A percentile compares a stretch with the other conserved stretches of the same genome.
These are phyloP conservation scores for Dianthus caryophyllus DNA, from an alignment of 148 eudicot genomes.

Conservation along the genomic window DNA sequence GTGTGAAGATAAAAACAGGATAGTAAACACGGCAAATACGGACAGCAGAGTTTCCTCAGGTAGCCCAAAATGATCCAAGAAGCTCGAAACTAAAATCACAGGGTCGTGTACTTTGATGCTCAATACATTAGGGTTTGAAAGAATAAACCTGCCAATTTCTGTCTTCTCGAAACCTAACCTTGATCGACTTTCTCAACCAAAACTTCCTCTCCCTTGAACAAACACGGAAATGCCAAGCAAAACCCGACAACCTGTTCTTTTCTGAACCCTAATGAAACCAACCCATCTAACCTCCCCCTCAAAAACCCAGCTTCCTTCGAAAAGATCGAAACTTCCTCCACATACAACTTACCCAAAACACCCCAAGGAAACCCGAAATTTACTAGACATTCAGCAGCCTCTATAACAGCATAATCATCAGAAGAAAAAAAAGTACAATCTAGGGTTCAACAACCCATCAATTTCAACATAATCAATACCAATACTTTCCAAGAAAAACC, in stretches of 20 bases:
- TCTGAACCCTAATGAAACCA: constrained; percentile 45
- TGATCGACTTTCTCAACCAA: constrained; percentile 42
- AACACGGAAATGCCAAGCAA: constrained; percentile 56
- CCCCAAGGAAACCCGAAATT: constrained; percentile 77
- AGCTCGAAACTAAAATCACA: constrained; percentile 43
- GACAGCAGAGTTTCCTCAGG: constrained; percentile 17
- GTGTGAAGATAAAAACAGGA: too few species aligned
- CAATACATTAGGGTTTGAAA: constrained; percentile 46
- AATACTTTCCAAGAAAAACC: constrained; percentile 73
- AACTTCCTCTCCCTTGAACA: constrained; percentile 31
- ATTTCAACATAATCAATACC: constrained; percentile 47
- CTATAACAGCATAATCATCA: constrained; percentile 48
- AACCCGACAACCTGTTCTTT: constrained; percentile 37
- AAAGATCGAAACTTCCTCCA: constrained; percentile 43
- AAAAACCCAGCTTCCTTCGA: constrained; percentile 26
- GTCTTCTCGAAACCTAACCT: constrained; percentile 39
- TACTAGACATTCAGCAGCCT: constrained; percentile 51
- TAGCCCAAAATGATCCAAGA: constrained; percentile 54
- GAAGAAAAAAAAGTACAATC: constrained; percentile 41
- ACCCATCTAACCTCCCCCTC: constrained; percentile 30
- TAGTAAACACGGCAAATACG: too few species aligned
- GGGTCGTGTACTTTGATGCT: constrained; percentile 35
- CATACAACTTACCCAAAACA: constrained; percentile 50
- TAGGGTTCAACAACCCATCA: constrained; percentile 29
- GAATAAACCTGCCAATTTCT: constrained; percentile 51